Conservation (phyloP, 176 grass and related monocot genomes). For the Carex myosuroides region DNA sequence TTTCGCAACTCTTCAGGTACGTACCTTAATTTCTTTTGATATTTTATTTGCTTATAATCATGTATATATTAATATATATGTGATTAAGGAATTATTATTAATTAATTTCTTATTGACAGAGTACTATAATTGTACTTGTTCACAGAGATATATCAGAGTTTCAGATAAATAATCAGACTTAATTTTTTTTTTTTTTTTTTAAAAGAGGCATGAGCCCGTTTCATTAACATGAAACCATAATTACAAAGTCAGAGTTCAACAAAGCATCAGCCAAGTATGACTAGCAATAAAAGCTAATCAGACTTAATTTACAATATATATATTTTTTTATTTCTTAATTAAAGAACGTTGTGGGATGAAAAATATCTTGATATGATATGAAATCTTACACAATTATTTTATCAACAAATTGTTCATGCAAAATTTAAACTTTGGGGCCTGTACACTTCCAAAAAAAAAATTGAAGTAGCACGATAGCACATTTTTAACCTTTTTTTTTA, state of each 20-base stretch:
- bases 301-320: background rate
- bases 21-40: conserved; percentile 4
- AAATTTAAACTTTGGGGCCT: background rate
- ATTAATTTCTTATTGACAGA: background rate
- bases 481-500: background rate
- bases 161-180: background rate
- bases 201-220: no score
- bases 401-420: background rate
- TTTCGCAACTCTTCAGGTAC: conserved; percentile 76
- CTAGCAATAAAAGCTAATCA: no score
- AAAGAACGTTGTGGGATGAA: background rate
- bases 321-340: background rate
- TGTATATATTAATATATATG: background rate
- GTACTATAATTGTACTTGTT: background rate
- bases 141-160: background rate
- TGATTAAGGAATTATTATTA: background rate
- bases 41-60: background rate
- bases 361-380: background rate
- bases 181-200: no score
- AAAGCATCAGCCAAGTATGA: no score
- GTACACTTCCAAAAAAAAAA: background rate
- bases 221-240: no score
- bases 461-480: background rate
- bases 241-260: no score
- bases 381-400: background rate